Evolutionary conservation across 441 rosid genomes (phyloP), one percentile per base, ranked within the genome.

Genomic region (Pelargonium australe): DNA sequence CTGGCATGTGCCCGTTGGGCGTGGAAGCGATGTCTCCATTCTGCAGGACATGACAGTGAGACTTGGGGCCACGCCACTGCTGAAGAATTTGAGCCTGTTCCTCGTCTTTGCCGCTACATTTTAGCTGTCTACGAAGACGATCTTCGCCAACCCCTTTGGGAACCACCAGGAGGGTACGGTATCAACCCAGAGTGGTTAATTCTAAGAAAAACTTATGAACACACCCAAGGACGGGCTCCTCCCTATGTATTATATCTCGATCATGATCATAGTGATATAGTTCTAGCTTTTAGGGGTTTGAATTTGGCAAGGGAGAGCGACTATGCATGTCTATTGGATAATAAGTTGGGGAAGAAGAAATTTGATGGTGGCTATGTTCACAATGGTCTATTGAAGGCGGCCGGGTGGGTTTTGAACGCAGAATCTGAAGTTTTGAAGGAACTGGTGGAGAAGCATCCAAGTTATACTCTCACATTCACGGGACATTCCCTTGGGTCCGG

Each of bases 401-500:
- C 99, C 19, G 53, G 58, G 58, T 95, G 99, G 99, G 67, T 95
- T 66, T 34, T 95, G 75, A 76, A 80, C 60, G 73, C 77, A 75
- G 99, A 95, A 72, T 77, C 89, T 2, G 94, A 86, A 68, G 84
- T 79, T 19, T 67, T 95, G 76, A 81, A 71, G 79, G 68, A 80
- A 16, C 51, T 91, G 97, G 84, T 84, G 75, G 91, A 87, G 81
- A 86, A 70, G 28, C 91, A 96, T 16, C 77, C 66, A 19, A 89
- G 81, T 45, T 95, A 90, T 13, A 67, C 17, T 34, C 64, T 92
- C 75, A 87, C 92, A 0, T 89, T 90, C 58, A 90, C 81, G 0
- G 99, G 99, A 12, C 97, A 92, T 68, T 95, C 99, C 4, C 70
- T 95, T 45, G 99, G 97, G 1, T 91, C 99, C 0, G 97, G 99